Evolutionary conservation across 1,284 basidiomycete genomes (phyloP), one percentile per base, ranked within the genome.

Genomic region (Boletus subluridellus): DNA sequence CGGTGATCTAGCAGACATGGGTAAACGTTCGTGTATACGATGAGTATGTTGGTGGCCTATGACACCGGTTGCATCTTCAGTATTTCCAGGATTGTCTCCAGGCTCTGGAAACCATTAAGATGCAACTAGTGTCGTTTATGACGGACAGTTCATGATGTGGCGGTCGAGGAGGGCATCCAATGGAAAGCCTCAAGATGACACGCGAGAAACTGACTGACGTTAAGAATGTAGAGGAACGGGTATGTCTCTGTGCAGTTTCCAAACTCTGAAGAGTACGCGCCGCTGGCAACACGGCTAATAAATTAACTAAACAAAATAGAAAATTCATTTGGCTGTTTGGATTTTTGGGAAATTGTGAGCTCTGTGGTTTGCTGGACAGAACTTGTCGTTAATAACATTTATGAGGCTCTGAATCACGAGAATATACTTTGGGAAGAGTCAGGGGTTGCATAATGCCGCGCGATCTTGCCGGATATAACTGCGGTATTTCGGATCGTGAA

Each of bases 161-260:
- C 5, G 12, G 21, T 21, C 21, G 21, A 17, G 15, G 45, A 28
- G 34, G 24, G 26, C 9, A 17, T 28, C 26, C 3, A 3, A 17
- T 30, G 28, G 10, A 5, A 9, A 14, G 4, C 24, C 8, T 26
- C 21, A 5, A 24, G 6, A 24, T 35, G 17, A n/a, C 9, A 17
- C n/a, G 10, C 21, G 21, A 21, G 21, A 21, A 21, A 21, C 21
- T 39, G 17, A n/a, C 39, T 8, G 39, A 39, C 9, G 38, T 2
- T 39, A n/a, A 39, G 15, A 15, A 12, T 15, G 14, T 37, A 37
- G 35, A 37, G 35, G 35, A 15, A 15, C 14, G 6, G 35, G 37
- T 17, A 38, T 17, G 7, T 21, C 21, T 78, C 60, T 64, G 68
- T 8, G 63, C 21, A 21, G 21, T 38, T 38, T 38, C 37, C 7